A percentile compares a stretch with the other conserved stretches of the same genome.
These are phyloP conservation scores for Umbelopsis sp. DNA, from an alignment of 192 early-diverging fungal species.

Conservation along the genomic window DNA sequence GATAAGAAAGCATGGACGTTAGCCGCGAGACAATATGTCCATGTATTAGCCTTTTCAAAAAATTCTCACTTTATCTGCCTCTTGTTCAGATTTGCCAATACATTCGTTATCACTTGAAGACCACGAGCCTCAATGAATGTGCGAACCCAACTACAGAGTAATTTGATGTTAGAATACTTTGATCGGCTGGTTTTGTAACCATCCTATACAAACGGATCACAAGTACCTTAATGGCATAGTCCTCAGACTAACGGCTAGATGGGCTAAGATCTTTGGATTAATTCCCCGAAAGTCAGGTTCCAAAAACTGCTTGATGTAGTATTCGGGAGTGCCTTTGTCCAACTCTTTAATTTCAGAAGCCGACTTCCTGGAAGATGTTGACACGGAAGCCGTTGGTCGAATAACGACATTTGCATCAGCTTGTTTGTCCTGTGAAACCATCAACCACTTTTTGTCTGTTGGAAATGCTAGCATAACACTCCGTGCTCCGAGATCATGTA, in stretches of 20 bases:
- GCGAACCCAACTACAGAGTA: slow-evolving; percentile 63
- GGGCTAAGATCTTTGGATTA: slow-evolving; percentile 48
- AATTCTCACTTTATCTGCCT: slow-evolving; percentile 51
- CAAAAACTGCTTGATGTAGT: slow-evolving; percentile 55
- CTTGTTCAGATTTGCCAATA: slow-evolving; percentile 64
- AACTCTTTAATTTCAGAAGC: slow-evolving; percentile 25
- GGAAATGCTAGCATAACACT: slow-evolving; percentile 48
- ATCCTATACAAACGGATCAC: background rate
- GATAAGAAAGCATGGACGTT: background rate
- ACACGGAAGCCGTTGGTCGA: slow-evolving; percentile 12
- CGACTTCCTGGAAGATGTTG: background rate
- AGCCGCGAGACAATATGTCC: too few relatives aligned
- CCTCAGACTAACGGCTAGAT: slow-evolving; percentile 55
- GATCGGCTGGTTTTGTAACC: background rate
- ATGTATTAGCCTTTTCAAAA: background rate
- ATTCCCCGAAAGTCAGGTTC: slow-evolving; percentile 53
- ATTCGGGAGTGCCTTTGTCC: slow-evolving; percentile 58
- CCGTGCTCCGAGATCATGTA: slow-evolving; percentile 47
- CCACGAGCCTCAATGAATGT: slow-evolving; percentile 80
- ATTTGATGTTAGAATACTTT: background rate
- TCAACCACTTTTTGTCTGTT: slow-evolving; percentile 60
- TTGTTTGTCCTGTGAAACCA: slow-evolving; percentile 55
- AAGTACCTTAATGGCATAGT: slow-evolving; percentile 55
- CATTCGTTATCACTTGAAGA: slow-evolving; percentile 68
- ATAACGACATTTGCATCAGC: slow-evolving; percentile 33